phyloP scores from a whole-genome alignment of 1,284 basidiomycete species.

The Melampsora larici-populina region DNA sequence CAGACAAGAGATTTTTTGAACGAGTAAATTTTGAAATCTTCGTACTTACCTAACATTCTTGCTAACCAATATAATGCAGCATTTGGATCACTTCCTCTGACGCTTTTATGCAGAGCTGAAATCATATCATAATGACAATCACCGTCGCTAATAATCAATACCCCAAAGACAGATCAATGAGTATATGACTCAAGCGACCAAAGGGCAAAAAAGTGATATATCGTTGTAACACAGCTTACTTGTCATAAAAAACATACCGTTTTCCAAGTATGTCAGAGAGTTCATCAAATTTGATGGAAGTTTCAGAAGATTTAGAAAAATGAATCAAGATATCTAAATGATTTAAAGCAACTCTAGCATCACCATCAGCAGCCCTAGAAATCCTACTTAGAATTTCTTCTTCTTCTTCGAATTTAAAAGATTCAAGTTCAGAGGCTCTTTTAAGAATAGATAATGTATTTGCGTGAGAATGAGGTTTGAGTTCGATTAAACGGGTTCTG shows the following conservation, averaged over 20 bases:
- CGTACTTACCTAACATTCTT: conserved; percentile 48
- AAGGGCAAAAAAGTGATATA: conserved; percentile 45
- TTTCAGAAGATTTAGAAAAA: conserved; percentile 26
- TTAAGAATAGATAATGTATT: conserved; percentile 43
- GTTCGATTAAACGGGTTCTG: conserved; percentile 63
- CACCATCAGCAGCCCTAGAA: conserved; percentile 63
- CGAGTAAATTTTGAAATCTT: conserved; percentile 40
- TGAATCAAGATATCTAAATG: conserved; percentile 63
- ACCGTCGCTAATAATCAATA: conserved; percentile 50
- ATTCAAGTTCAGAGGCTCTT: conserved; percentile 11
- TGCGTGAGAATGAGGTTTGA: conserved; percentile 47
- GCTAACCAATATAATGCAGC: conserved; percentile 78
- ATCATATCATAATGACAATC: conserved; percentile 73
- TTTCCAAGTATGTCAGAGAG: conserved; percentile 55
- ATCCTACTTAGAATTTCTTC: conserved; percentile 59
- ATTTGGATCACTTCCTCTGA: conserved; percentile 72
- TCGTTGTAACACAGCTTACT: conserved; percentile 47
- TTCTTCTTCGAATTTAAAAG: conserved; percentile 49
- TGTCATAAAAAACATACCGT: conserved; percentile 28
- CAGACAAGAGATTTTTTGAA: not conserved
- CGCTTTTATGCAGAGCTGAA: conserved; percentile 78
- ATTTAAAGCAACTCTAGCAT: conserved; percentile 66
- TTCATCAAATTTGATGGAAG: conserved; percentile 49
- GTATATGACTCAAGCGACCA: not conserved
- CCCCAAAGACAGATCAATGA: conserved; percentile 42